These are phyloP conservation scores for Ustilago tritici DNA, from an alignment of 1,284 basidiomycete species.

Conservation along the genomic window DNA sequence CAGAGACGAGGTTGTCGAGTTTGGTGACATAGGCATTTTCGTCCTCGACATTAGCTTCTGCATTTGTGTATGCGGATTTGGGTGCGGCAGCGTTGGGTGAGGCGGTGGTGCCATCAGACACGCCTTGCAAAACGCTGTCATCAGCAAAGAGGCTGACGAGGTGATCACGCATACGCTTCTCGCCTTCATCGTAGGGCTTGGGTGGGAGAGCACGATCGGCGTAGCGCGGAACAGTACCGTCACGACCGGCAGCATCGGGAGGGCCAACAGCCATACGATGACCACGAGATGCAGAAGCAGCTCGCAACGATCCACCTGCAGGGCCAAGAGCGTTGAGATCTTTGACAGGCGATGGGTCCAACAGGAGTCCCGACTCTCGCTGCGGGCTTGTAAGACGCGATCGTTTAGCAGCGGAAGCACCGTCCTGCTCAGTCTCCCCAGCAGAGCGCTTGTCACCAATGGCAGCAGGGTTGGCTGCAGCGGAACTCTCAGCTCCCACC, in stretches of 20 bases:
- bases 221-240: constrained; percentile 58
- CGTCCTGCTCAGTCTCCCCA: constrained; percentile 23
- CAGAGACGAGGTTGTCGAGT: constrained; percentile 46
- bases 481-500: not conserved
- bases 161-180: constrained; percentile 61
- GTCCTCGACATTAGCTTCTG: constrained; percentile 24
- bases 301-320: constrained; percentile 53
- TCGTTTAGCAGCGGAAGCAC: constrained; percentile 37
- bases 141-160: constrained; percentile 65
- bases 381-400: constrained; percentile 39
- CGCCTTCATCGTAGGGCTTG: constrained; percentile 63
- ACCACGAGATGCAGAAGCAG: constrained; percentile 55
- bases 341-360: constrained; percentile 62
- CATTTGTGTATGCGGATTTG: not conserved
- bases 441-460: constrained; percentile 36
- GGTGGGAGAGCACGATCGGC: constrained; percentile 64
- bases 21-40: constrained; percentile 31
- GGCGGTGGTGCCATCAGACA: constrained; percentile 4
- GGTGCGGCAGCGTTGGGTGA: constrained; percentile 12
- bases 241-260: constrained; percentile 44
- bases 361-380: constrained; percentile 27
- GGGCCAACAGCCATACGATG: constrained; percentile 49
- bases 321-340: constrained; percentile 65
- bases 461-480: not conserved
- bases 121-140: constrained; percentile 37